Evolutionary conservation across 345 rosid genomes (phyloP).

Genomic region (Atalantia buxifolia): DNA sequence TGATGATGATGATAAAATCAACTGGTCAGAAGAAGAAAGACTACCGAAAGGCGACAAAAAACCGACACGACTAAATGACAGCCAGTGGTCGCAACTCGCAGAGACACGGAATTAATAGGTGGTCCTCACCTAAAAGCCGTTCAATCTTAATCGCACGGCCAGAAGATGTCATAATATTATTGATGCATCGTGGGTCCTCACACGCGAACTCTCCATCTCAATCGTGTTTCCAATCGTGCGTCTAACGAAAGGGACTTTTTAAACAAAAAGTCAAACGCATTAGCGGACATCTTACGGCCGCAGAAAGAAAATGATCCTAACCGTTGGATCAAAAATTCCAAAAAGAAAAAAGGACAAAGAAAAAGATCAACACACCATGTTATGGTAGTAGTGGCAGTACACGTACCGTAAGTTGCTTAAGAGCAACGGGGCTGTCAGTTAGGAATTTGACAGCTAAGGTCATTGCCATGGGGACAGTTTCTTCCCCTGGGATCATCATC

Average conservation of each 20-base stretch:
- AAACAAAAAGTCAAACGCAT: constrained; percentile 36
- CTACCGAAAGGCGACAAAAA: not conserved
- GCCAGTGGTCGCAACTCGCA: constrained; percentile 24
- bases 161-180: constrained; percentile 17
- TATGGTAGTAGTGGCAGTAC: not conserved
- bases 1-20: not conserved
- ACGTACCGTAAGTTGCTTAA: constrained; percentile 62
- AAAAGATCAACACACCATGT: not conserved
- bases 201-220: constrained; percentile 19
- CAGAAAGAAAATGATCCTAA: constrained; percentile 22
- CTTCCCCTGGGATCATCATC: constrained; percentile 99
- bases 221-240: constrained; percentile 44
- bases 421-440: constrained; percentile 58
- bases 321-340: constrained; percentile 33
- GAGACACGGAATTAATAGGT: constrained; percentile 36
- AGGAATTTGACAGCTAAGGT: constrained; percentile 84
- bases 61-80: constrained; percentile 23
- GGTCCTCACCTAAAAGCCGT: constrained; percentile 46
- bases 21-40: not conserved
- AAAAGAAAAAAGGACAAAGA: not conserved
- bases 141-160: constrained; percentile 45
- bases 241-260: constrained; percentile 33
- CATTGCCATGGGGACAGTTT: constrained; percentile 86
- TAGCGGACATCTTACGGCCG: constrained; percentile 10
- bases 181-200: constrained; percentile 7